phyloP scores from a whole-genome alignment of 306 rosid genomes.

The Casuarina cunninghamiana region DNA sequence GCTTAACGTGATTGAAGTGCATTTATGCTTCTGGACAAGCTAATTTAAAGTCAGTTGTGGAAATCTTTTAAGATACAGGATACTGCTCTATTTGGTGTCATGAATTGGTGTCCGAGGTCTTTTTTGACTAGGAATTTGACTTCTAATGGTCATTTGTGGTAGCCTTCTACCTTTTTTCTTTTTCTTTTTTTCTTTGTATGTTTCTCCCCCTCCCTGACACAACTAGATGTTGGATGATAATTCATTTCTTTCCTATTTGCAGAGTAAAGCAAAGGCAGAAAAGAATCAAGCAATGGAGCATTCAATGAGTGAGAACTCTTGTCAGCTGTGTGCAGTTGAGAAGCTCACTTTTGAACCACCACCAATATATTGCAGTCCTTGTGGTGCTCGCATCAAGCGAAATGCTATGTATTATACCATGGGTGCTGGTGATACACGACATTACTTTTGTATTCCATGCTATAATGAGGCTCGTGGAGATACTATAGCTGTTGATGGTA shows the following conservation, averaged over 20 bases:
- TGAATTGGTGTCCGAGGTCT: neutral
- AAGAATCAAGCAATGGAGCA: conserved; percentile 97
- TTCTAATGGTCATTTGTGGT: neutral
- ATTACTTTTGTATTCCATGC: conserved; percentile 93
- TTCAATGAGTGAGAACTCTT: conserved; percentile 96
- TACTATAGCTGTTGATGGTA: conserved; percentile 78
- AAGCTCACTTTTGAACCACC: conserved; percentile 97
- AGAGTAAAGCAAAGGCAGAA: conserved; percentile 98
- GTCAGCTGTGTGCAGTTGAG: conserved; percentile 98
- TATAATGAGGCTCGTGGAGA: conserved; percentile 93
- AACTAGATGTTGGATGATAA: conserved; percentile 12
- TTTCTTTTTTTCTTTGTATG: too few species aligned
- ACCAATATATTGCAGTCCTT: conserved; percentile 88
- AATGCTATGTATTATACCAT: conserved; percentile 88
- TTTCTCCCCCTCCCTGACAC: neutral
- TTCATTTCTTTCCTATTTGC: conserved; percentile 26
- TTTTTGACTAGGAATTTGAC: neutral
- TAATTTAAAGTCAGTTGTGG: too few species aligned
- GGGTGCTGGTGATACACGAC: conserved; percentile 92
- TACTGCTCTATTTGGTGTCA: neutral
- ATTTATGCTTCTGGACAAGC: too few species aligned
- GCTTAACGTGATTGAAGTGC: too few species aligned
- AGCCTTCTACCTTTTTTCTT: too few species aligned
- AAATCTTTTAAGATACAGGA: neutral
- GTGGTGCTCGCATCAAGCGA: conserved; percentile 90